Base-by-base conservation (phyloP, 495 filamentous ascomycete genomes). In the Thermothielavioides terrestris region DNA sequence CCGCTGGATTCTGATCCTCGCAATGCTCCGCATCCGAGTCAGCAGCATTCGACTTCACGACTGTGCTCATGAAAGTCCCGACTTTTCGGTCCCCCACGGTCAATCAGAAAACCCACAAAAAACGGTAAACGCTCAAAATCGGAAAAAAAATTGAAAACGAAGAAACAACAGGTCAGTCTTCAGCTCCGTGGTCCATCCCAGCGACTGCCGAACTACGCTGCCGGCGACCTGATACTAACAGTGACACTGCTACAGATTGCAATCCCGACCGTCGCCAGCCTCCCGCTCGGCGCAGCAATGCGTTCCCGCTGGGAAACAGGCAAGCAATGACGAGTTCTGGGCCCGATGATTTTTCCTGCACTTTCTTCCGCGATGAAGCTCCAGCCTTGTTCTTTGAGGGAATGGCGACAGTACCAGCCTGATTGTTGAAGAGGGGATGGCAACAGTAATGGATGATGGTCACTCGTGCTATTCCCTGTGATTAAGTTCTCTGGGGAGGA, bases 391-490 rank as follows among this genome's bases (percentile, higher is more conserved):
- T 20, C 12, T 34, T 17, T 6, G 42, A 35, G 30, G 42, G 42
- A 18, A 2, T 25, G 2, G n/a, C 42, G 10, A 31, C n/a, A n/a
- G n/a, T n/a, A n/a, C n/a, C n/a, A n/a, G n/a, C n/a, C n/a, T 25
- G 21, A 36, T 36, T 46, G 15, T 46, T 22, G 44, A 14, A 25
- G 31, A 37, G 31, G 9, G n/a, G 18, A n/a, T n/a, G n/a, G n/a
- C 26, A 34, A n/a, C 42, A 23, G 1, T 28, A 18, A 46, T 20
- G n/a, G 44, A 31, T 36, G 50, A 38, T 32, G 46, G 46, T 36
- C 42, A 44, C 9, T 32, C 35, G 36, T 41, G 37, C 46, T 15
- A 40, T 28, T 23, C 34, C 41, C 41, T 45, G 32, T 49, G 35
- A 32, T 32, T 32, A 17, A 7, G 1, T 15, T 31, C 22, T 30